Evolutionary conservation across 192 early-diverging fungal species (phyloP).

Genomic region (Coemansia sp.): DNA sequence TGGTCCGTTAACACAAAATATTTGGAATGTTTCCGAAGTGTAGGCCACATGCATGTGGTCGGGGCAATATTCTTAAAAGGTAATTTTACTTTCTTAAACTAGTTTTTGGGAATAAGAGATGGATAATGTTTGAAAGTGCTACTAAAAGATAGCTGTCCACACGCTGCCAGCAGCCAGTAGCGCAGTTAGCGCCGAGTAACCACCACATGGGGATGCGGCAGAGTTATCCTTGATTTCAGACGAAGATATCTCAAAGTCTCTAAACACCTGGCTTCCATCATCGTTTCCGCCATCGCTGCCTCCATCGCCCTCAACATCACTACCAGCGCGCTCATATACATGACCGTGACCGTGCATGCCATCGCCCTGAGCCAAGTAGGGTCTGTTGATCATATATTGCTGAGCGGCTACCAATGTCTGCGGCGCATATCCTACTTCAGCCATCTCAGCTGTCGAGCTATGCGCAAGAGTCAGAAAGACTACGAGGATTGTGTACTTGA

Average conservation of each 20-base stretch:
- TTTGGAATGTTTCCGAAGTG: too few relatives aligned
- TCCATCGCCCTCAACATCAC: too few relatives aligned
- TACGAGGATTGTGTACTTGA: not conserved
- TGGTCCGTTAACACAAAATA: not conserved
- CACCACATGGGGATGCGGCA: conserved; percentile 1
- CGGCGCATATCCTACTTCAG: conserved; percentile 47
- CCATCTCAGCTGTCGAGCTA: not conserved
- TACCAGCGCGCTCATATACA: conserved; percentile 13
- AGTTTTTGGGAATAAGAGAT: not conserved
- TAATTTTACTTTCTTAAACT: too few relatives aligned
- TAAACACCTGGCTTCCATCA: not conserved
- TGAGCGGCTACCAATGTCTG: conserved; percentile 34
- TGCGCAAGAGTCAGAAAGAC: not conserved
- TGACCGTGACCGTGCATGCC: not conserved
- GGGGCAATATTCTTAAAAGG: too few relatives aligned
- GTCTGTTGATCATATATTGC: conserved; percentile 33
- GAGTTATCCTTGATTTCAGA: conserved; percentile 16
- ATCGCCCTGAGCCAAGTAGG: not conserved
- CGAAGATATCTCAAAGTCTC: not conserved
- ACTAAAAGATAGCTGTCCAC: not conserved
- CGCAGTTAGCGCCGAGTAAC: not conserved
- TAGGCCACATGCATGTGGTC: too few relatives aligned
- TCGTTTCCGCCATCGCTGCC: not conserved
- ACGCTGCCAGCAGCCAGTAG: conserved; percentile 2
- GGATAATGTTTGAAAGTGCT: not conserved